A percentile compares a stretch with the other conserved stretches of the same genome.
These are phyloP conservation scores for Septoria petroselini DNA, from an alignment of 2,329 filamentous ascomycete species.

Conservation along the genomic window DNA sequence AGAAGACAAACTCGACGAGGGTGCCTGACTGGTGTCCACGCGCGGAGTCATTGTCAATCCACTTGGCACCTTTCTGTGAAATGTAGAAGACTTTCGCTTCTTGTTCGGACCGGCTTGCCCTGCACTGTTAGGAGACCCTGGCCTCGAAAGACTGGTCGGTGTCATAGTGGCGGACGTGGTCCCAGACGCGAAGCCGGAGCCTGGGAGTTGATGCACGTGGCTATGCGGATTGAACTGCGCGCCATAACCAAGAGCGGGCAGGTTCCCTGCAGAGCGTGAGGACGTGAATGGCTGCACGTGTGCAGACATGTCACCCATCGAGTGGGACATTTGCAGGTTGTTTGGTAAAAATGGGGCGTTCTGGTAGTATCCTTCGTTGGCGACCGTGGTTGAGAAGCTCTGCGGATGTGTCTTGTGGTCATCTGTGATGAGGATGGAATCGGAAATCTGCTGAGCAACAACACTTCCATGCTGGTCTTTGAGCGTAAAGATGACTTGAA, in stretches of 20 bases:
- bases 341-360: constrained; percentile 31
- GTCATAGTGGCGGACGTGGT: constrained; percentile 50
- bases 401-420: constrained; percentile 81
- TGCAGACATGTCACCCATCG: constrained; percentile 40
- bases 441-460: constrained; percentile 78
- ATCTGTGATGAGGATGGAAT: constrained; percentile 94
- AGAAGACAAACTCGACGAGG: constrained; percentile 32
- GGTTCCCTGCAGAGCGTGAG: constrained; percentile 62
- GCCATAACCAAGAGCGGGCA: constrained; percentile 53
- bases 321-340: constrained; percentile 39
- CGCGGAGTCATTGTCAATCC: constrained; percentile 74
- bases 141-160: constrained; percentile 65
- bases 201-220: constrained; percentile 37
- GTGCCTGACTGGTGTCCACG: constrained; percentile 56
- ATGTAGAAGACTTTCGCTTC: constrained; percentile 65
- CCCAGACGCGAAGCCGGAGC: constrained; percentile 35
- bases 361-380: constrained; percentile 31
- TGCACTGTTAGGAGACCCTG: constrained; percentile 61
- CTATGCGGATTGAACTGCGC: constrained; percentile 36
- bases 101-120: constrained; percentile 67
- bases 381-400: constrained; percentile 31
- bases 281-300: constrained; percentile 50
- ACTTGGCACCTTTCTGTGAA: constrained; percentile 62
- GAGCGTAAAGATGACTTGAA: constrained; percentile 90
- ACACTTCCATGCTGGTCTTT: constrained; percentile 75